Conservation (phyloP, 371 early-diverging fungal genomes). For the Mortierella sp. region DNA sequence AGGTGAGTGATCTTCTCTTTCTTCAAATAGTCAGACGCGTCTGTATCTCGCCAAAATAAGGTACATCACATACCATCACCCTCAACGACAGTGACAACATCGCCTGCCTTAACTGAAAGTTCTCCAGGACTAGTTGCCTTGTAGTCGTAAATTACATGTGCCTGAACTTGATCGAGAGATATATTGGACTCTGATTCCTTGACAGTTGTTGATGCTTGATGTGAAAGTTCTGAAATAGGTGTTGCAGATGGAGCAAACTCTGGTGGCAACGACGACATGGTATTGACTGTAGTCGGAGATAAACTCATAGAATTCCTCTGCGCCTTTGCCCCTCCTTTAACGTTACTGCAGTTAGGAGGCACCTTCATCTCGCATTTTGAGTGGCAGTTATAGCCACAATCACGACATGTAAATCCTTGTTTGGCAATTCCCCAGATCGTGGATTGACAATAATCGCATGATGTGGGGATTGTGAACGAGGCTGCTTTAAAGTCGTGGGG, state of each 20-base stretch:
- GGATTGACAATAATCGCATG: slow-evolving; percentile 82
- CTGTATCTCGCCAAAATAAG: background rate
- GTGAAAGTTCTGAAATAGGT: slow-evolving; percentile 42
- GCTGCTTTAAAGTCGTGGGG: slow-evolving; percentile 80
- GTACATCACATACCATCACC: slow-evolving; percentile 55
- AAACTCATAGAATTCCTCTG: slow-evolving; percentile 59
- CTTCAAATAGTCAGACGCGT: background rate
- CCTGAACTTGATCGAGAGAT: slow-evolving; percentile 41
- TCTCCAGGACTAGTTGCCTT: slow-evolving; percentile 60
- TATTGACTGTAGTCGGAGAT: slow-evolving; percentile 35
- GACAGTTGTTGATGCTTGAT: slow-evolving; percentile 1
- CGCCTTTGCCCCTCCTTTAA: slow-evolving; percentile 69
- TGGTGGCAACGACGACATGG: slow-evolving; percentile 26
- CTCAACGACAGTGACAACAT: slow-evolving; percentile 60
- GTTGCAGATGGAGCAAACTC: slow-evolving; percentile 30
- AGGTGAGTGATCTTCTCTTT: background rate
- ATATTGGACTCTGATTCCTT: slow-evolving; percentile 25
- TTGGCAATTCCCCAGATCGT: slow-evolving; percentile 85
- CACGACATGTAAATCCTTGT: slow-evolving; percentile 82
- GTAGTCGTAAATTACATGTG: slow-evolving; percentile 68
- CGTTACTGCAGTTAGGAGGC: slow-evolving; percentile 77
- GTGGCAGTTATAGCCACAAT: slow-evolving; percentile 89
- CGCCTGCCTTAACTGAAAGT: slow-evolving; percentile 63
- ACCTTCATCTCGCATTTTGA: slow-evolving; percentile 91
- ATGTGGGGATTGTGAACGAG: slow-evolving; percentile 84